These are phyloP conservation scores for Debaryomycetaceae sp. DNA, from an alignment of 1,139 yeast species.

Conservation along the genomic window DNA sequence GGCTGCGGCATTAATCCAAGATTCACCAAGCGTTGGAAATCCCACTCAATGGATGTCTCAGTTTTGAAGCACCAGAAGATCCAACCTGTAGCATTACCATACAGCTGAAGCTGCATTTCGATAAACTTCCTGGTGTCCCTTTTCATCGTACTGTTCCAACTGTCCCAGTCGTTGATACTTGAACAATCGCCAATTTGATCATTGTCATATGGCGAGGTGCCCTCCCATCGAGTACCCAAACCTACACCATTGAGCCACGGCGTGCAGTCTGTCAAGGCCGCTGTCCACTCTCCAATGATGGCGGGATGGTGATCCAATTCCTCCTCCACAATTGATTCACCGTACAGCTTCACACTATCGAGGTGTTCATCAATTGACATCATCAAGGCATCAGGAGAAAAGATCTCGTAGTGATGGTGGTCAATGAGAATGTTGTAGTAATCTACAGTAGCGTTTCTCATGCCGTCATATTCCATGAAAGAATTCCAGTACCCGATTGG, in stretches of 20 bases:
- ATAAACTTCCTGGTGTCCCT: slow-evolving; percentile 48
- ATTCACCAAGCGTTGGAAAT: slow-evolving; percentile 47
- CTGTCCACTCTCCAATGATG: slow-evolving; percentile 63
- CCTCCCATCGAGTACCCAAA: slow-evolving; percentile 57
- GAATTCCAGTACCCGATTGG: slow-evolving; percentile 49
- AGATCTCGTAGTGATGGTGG: slow-evolving; percentile 65
- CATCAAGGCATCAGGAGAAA: slow-evolving; percentile 40
- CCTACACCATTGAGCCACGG: slow-evolving; percentile 63
- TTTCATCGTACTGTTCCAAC: slow-evolving; percentile 35
- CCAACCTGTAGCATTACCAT: slow-evolving; percentile 47
- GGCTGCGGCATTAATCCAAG: slow-evolving; percentile 61
- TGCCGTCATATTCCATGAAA: slow-evolving; percentile 28
- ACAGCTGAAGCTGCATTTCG: slow-evolving; percentile 29
- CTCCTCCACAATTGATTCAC: slow-evolving; percentile 24
- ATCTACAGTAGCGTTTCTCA: slow-evolving; percentile 12
- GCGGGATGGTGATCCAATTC: slow-evolving; percentile 45
- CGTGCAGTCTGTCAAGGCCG: slow-evolving; percentile 64
- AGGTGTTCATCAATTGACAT: slow-evolving; percentile 37
- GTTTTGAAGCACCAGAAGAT: slow-evolving; percentile 71
- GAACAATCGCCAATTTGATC: slow-evolving; percentile 30
- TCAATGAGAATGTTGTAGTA: slow-evolving; percentile 50
- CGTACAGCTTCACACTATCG: slow-evolving; percentile 32
- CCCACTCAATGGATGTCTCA: slow-evolving; percentile 62
- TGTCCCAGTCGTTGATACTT: slow-evolving; percentile 26
- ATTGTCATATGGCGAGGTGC: slow-evolving; percentile 37